Evolutionary conservation across 129 eudicot species (phyloP).

Genomic region (Erigeron canadensis): DNA sequence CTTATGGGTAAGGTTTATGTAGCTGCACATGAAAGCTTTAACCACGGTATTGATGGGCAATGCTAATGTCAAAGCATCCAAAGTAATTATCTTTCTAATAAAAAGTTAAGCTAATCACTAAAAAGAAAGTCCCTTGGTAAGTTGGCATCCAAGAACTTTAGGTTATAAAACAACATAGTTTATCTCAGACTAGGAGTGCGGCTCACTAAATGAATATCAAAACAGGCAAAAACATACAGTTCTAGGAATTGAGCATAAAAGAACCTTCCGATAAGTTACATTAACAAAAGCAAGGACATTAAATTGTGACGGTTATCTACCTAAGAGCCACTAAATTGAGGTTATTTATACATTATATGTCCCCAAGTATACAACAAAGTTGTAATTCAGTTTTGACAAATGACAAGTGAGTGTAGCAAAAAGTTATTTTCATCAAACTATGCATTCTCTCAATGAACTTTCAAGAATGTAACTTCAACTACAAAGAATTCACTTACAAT

Average conservation of each 20-base stretch:
- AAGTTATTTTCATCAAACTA: too few relatives aligned
- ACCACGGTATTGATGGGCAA: not conserved
- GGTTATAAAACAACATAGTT: not conserved
- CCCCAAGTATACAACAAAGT: not conserved
- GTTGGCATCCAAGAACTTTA: not conserved
- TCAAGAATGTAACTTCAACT: not conserved
- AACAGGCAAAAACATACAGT: not conserved
- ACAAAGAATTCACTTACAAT: not conserved
- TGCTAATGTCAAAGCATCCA: not conserved
- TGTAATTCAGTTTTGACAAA: not conserved
- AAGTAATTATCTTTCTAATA: conserved; percentile 1
- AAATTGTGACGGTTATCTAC: not conserved
- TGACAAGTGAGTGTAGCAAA: not conserved
- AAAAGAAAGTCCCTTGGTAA: not conserved
- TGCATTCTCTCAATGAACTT: not conserved
- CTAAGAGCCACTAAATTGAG: not conserved
- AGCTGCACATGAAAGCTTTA: not conserved
- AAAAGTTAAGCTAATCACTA: not conserved
- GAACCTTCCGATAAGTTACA: not conserved
- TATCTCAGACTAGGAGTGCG: not conserved
- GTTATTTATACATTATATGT: not conserved
- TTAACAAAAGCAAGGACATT: not conserved
- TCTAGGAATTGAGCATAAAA: not conserved
- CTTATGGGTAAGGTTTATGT: not conserved
- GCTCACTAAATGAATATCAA: not conserved